Evolutionary conservation across 148 eudicot species (phyloP).

Genomic region (Tetragonia tetragonoides): DNA sequence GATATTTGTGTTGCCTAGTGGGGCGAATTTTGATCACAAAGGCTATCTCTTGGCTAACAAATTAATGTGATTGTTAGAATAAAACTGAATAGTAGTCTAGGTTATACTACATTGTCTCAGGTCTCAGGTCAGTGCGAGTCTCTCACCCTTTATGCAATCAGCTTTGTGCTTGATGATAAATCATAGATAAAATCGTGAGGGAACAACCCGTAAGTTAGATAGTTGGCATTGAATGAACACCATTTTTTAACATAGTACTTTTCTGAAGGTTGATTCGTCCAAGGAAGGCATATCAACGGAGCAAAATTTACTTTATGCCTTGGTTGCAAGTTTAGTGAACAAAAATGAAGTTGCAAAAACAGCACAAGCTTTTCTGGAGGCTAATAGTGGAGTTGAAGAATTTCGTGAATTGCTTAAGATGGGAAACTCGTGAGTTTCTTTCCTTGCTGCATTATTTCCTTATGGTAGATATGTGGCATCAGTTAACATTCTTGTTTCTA

Average conservation of each 20-base stretch:
- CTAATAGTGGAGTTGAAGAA: constrained; percentile 56
- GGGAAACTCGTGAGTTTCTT: constrained; percentile 48
- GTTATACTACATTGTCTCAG: too few relatives aligned
- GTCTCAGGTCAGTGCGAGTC: background rate
- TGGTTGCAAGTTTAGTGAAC: constrained; percentile 51
- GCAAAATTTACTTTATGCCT: constrained; percentile 47
- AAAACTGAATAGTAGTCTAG: too few relatives aligned
- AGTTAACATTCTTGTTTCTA: background rate
- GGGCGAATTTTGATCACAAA: too few relatives aligned
- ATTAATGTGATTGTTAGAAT: too few relatives aligned
- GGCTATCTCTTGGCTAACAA: too few relatives aligned
- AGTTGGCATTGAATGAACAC: background rate
- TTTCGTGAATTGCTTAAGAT: constrained; percentile 53
- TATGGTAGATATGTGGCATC: background rate
- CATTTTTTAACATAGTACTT: background rate
- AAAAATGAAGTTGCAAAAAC: constrained; percentile 48
- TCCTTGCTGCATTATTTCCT: background rate
- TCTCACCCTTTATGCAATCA: background rate
- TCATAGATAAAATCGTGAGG: background rate
- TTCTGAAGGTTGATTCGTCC: constrained; percentile 52
- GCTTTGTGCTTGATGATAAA: constrained; percentile 14
- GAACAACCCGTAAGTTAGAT: background rate
- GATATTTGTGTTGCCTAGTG: too few relatives aligned
- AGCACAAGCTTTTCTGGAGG: constrained; percentile 63
- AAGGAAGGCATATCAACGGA: constrained; percentile 38